phyloP scores from a whole-genome alignment of 2,329 filamentous ascomycete genomes.

The Sphaerulina populicola region DNA sequence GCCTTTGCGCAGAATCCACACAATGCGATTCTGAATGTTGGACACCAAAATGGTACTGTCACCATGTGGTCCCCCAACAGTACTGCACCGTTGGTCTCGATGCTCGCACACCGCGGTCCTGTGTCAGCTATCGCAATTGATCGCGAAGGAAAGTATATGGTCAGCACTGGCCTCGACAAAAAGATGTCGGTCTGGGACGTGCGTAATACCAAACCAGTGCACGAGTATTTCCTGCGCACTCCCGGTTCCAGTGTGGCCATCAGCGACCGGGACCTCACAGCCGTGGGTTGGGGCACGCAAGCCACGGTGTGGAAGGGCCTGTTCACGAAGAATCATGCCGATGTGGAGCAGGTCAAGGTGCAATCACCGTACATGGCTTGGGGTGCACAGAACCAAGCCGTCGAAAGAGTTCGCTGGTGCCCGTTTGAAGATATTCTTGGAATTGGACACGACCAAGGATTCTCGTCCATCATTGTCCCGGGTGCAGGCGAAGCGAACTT shows the following conservation, averaged over 20 bases:
- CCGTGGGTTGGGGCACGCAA: constrained; percentile 84
- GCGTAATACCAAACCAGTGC: constrained; percentile 84
- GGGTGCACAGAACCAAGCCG: constrained; percentile 73
- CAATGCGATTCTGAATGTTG: constrained; percentile 85
- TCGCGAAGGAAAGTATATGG: constrained; percentile 89
- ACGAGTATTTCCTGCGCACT: constrained; percentile 74
- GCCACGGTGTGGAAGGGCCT: constrained; percentile 86
- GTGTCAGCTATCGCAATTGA: constrained; percentile 80
- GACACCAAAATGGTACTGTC: constrained; percentile 90
- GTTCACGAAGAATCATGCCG: constrained; percentile 57
- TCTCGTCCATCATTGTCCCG: constrained; percentile 81
- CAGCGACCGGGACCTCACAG: constrained; percentile 78
- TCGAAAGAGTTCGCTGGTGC: constrained; percentile 83
- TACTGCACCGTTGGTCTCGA: constrained; percentile 76
- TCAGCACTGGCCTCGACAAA: constrained; percentile 78
- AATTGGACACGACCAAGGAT: constrained; percentile 73
- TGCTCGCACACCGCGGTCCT: constrained; percentile 81
- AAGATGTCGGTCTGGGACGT: constrained; percentile 96
- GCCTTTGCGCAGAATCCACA: constrained; percentile 80
- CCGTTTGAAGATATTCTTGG: constrained; percentile 91
- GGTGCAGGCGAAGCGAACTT: constrained; percentile 97
- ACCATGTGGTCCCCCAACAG: constrained; percentile 94
- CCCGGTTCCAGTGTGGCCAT: constrained; percentile 79
- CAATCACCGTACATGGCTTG: constrained; percentile 87
- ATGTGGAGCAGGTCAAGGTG: constrained; percentile 64